A percentile compares a stretch with the other conserved stretches of the same genome.
Conservation (phyloP, 139 green algal species). For the Prasinococcaceae sp. region DNA sequence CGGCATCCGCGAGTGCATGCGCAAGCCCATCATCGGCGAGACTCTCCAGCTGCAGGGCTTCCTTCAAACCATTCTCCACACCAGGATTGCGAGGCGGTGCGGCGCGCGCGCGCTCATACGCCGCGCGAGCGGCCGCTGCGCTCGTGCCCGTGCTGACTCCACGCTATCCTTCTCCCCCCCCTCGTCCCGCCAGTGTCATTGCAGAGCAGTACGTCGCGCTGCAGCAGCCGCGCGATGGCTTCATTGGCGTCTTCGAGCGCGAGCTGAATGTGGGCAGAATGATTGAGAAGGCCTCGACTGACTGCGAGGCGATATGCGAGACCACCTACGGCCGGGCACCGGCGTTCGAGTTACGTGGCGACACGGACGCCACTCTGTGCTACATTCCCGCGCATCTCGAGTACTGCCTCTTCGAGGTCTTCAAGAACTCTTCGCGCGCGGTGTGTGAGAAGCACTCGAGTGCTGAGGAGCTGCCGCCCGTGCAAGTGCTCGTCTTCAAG, state of each 20-base stretch:
- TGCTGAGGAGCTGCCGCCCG: background rate
- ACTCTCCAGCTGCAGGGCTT: constrained; percentile 62
- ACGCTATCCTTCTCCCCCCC: background rate
- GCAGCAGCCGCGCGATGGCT: constrained; percentile 24
- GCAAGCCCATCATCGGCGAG: constrained; percentile 51
- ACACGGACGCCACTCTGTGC: constrained; percentile 36
- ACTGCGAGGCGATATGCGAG: constrained; percentile 44
- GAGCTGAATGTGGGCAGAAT: constrained; percentile 35
- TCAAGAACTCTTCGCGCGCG: constrained; percentile 41
- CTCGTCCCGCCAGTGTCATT: constrained; percentile 47
- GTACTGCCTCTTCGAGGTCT: constrained; percentile 83
- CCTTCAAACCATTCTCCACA: constrained; percentile 59
- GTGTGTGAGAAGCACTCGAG: background rate
- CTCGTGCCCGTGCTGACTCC: constrained; percentile 1
- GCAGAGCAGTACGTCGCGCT: constrained; percentile 85
- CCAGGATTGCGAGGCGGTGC: too few relatives aligned
- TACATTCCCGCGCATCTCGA: constrained; percentile 81
- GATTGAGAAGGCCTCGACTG: background rate
- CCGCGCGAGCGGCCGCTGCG: constrained; percentile 3
- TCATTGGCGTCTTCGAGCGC: constrained; percentile 55
- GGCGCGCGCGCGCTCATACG: background rate
- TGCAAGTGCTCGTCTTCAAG: background rate
- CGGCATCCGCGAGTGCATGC: constrained; percentile 56
- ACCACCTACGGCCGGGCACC: constrained; percentile 62
- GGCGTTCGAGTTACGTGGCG: constrained; percentile 45